Percentiles rank a stretch among this genome's conserved stretches.
phyloP scores from a whole-genome alignment of 1,284 basidiomycete species.

The Sutorius eximius region DNA sequence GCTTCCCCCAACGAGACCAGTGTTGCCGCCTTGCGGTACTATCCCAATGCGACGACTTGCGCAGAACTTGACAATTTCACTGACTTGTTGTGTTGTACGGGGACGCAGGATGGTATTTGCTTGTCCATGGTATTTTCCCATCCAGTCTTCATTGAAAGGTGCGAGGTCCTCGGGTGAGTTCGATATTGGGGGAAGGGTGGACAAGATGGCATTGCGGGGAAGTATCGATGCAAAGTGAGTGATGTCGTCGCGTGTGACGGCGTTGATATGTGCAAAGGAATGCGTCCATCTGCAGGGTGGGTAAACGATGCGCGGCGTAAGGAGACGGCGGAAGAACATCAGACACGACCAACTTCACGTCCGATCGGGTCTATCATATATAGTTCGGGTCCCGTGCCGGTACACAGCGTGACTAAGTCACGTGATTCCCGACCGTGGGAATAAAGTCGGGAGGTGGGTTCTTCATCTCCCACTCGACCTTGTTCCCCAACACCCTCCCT shows the following conservation, averaged over 20 bases:
- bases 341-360: too few species aligned
- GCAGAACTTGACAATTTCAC: constrained; percentile 85
- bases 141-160: constrained; percentile 93
- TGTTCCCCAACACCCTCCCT: not conserved
- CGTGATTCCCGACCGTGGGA: constrained; percentile 23
- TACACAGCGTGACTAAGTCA: not conserved
- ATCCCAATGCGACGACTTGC: constrained; percentile 78
- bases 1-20: constrained; percentile 96
- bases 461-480: constrained; percentile 4
- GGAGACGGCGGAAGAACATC: constrained; percentile 2
- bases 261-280: constrained; percentile 37
- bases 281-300: constrained; percentile 18
- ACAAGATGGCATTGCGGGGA: constrained; percentile 58
- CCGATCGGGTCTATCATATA: too few species aligned
- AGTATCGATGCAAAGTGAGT: constrained; percentile 64
- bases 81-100: constrained; percentile 85
- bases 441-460: constrained; percentile 1
- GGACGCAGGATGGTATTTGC: constrained; percentile 89
- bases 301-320: not conserved
- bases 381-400: not conserved
- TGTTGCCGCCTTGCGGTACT: constrained; percentile 98
- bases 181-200: constrained; percentile 56
- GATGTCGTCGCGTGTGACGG: constrained; percentile 57
- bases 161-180: constrained; percentile 67
- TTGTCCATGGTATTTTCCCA: constrained; percentile 91